Base-by-base conservation (phyloP, 2,329 filamentous ascomycete genomes). In the Talaromyces sp. region DNA sequence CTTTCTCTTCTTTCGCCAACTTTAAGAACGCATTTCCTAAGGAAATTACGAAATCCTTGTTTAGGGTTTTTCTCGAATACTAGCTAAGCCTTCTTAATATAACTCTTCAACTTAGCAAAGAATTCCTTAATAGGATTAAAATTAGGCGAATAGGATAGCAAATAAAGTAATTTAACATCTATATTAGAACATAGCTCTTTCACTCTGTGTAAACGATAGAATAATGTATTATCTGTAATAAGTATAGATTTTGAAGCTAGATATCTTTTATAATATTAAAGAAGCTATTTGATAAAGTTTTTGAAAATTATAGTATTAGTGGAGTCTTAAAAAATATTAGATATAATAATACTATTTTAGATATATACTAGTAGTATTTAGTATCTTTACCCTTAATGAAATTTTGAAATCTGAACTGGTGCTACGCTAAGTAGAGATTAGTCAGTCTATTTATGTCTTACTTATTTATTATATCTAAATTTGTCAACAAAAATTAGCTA, bases 401-500 rank as follows among this genome's bases (percentile, higher is more conserved):
- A 67, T 17, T 62, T 52, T 5, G 63, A 60, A 9, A 68, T 57
- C 60, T 70, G 60, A 21, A 69, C 46, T 17, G 68, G 71, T 14
- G 69, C 64, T 38, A 69, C 63, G 17, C 73, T 69, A 8, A 62
- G 62, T 14, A 69, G 73, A 57, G 72, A 70, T 74, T 69, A 77
- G 69, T 65, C 19, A 66, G 65, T 62, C 71, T 75, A 60, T 77
- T 69, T 63, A 66, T 75, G n/a, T 3, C 72, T 69, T 61, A 75
- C 3, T 14, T 9, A 1, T 43, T 31, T 31, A 31, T 31, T 9
- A n/a, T n/a, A n/a, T n/a, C n/a, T n/a, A n/a, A n/a, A n/a, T n/a
- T n/a, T n/a, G n/a, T n/a, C n/a, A n/a, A n/a, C n/a, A n/a, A n/a
- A n/a, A n/a, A n/a, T n/a, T n/a, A n/a, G n/a, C n/a, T n/a, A n/a